A percentile compares a stretch with the other conserved stretches of the same genome.
These are phyloP conservation scores for Actinomortierella wolfii DNA, from an alignment of 371 early-diverging fungal species.

Conservation along the genomic window DNA sequence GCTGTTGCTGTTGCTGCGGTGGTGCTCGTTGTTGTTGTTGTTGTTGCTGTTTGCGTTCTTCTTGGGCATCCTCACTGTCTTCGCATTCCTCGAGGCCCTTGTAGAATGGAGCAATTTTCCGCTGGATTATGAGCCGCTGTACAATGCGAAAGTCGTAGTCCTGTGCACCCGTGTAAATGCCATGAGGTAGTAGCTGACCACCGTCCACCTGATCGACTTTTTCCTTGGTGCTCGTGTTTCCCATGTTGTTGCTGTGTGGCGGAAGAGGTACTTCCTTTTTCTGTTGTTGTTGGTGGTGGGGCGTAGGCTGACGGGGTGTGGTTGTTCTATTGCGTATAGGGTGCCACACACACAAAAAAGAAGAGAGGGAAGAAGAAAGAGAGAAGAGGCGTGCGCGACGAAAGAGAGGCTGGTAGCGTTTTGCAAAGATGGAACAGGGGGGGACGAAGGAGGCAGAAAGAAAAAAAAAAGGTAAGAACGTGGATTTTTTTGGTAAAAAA, in stretches of 20 bases:
- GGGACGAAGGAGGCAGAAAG: not conserved
- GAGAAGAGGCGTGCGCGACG: conserved; percentile 1
- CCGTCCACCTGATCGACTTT: conserved; percentile 72
- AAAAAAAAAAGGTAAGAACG: not conserved
- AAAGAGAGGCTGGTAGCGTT: not conserved
- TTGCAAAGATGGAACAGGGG: not conserved
- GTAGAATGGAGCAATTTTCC: conserved; percentile 89
- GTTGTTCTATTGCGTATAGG: too few species aligned
- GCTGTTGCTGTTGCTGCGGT: conserved; percentile 11
- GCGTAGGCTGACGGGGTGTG: not conserved
- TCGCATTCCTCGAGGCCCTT: conserved; percentile 69
- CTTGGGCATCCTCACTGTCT: conserved; percentile 52
- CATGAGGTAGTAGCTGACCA: conserved; percentile 73
- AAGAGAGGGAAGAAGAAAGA: conserved; percentile 8
- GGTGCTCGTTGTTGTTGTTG: conserved; percentile 8
- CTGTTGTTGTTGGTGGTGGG: not conserved
- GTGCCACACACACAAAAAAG: not conserved
- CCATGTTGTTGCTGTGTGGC: conserved; percentile 36
- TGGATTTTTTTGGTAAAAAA: conserved; percentile 2
- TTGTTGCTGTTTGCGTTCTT: conserved; percentile 18
- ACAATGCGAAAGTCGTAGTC: conserved; percentile 82
- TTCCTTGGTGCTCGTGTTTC: conserved; percentile 51
- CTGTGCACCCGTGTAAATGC: conserved; percentile 72
- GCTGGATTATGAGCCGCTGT: conserved; percentile 73
- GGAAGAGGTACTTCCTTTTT: not conserved